phyloP scores from a whole-genome alignment of 345 rosid genomes.

The Reutealis trisperma region DNA sequence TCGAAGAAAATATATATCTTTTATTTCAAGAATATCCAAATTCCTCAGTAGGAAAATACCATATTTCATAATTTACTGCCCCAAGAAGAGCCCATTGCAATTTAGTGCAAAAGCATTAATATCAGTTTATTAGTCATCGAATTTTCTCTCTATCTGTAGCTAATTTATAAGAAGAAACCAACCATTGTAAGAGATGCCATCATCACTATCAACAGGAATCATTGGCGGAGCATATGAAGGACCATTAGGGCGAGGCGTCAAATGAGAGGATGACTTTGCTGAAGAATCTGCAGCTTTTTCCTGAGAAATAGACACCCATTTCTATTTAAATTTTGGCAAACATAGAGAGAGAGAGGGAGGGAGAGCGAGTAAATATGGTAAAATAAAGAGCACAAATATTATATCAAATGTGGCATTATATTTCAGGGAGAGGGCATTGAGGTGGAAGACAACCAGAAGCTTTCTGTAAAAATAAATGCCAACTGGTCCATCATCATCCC shows the following conservation, averaged over 20 bases:
- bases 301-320: conserved; percentile 34
- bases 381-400: background rate
- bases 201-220: conserved; percentile 64
- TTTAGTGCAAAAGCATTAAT: background rate
- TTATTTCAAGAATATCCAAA: background rate
- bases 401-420: background rate
- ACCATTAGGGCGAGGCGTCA: conserved; percentile 62
- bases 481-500: background rate
- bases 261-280: conserved; percentile 62
- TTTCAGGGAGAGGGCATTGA: too few relatives aligned
- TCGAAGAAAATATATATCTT: too few relatives aligned
- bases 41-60: background rate
- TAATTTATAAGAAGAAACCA: conserved; percentile 20
- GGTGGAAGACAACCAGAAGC: background rate
- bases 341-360: background rate
- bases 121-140: background rate
- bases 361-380: background rate
- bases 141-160: background rate
- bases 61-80: background rate
- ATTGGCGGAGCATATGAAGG: conserved; percentile 63
- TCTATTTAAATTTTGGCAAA: conserved; percentile 8
- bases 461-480: background rate
- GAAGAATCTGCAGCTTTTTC: conserved; percentile 71
- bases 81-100: background rate
- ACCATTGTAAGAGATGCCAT: conserved; percentile 77